Percentiles rank a stretch among this genome's conserved stretches.
phyloP scores from a whole-genome alignment of 139 green algal genomes.

The Mesotaenium endlicherianum region DNA sequence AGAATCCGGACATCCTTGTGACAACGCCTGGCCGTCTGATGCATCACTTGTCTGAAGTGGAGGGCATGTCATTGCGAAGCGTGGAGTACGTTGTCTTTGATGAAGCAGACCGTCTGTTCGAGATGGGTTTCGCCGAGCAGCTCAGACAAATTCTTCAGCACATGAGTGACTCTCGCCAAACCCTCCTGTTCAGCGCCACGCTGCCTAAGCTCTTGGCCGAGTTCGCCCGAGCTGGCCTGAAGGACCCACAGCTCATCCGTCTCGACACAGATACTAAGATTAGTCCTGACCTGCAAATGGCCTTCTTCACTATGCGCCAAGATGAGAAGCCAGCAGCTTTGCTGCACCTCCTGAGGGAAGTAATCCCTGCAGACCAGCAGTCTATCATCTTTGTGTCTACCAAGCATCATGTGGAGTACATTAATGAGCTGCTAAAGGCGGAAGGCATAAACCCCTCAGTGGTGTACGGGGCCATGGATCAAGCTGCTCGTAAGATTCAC shows the following conservation, averaged over 20 bases:
- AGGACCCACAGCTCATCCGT: slow-evolving; percentile 82
- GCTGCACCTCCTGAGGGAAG: slow-evolving; percentile 80
- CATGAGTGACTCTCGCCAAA: slow-evolving; percentile 71
- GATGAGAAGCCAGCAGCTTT: slow-evolving; percentile 90
- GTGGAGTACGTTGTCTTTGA: slow-evolving; percentile 87
- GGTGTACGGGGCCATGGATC: slow-evolving; percentile 94
- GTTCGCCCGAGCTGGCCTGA: slow-evolving; percentile 84
- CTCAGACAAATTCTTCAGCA: slow-evolving; percentile 73
- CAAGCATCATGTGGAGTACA: slow-evolving; percentile 89
- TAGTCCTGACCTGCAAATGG: slow-evolving; percentile 78
- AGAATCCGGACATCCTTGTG: slow-evolving; percentile 90
- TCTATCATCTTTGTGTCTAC: slow-evolving; percentile 69
- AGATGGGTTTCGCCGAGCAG: slow-evolving; percentile 96
- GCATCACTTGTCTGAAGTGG: slow-evolving; percentile 78
- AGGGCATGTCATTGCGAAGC: slow-evolving; percentile 47
- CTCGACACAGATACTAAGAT: slow-evolving; percentile 90
- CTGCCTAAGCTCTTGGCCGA: slow-evolving; percentile 87
- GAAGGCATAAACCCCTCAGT: slow-evolving; percentile 67
- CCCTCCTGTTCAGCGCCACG: slow-evolving; percentile 93
- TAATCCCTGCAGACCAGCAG: slow-evolving; percentile 58
- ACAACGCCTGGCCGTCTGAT: slow-evolving; percentile 90
- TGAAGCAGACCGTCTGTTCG: slow-evolving; percentile 95
- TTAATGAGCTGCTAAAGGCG: slow-evolving; percentile 72
- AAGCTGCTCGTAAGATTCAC: slow-evolving; percentile 92
- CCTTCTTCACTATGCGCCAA: slow-evolving; percentile 56